phyloP scores from a whole-genome alignment of 2,329 filamentous ascomycete genomes.

The Fusarium scirpi region DNA sequence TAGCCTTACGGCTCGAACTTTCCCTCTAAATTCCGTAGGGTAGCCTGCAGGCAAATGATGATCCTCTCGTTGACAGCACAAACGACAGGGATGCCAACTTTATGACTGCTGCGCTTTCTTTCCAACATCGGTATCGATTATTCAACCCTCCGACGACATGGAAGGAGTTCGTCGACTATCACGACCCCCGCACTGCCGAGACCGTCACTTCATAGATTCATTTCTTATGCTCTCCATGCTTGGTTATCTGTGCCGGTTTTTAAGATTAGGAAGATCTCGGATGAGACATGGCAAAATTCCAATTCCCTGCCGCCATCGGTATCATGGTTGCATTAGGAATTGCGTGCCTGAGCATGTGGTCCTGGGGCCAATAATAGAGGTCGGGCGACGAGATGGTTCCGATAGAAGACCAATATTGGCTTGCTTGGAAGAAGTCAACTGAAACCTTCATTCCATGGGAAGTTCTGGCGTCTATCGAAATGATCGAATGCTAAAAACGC shows the following conservation, averaged over 20 bases:
- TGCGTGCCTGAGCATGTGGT: background rate
- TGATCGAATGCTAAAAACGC: constrained; percentile 36
- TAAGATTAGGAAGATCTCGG: constrained; percentile 19
- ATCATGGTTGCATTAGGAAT: constrained; percentile 3
- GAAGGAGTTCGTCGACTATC: constrained; percentile 16
- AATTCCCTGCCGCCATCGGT: constrained; percentile 12
- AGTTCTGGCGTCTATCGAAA: constrained; percentile 25
- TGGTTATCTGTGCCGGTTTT: constrained; percentile 9
- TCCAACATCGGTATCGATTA: background rate
- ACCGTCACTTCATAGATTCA: constrained; percentile 20
- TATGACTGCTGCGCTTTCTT: background rate
- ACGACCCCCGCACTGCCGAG: constrained; percentile 30
- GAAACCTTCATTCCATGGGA: constrained; percentile 14
- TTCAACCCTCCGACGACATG: constrained; percentile 1
- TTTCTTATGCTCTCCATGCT: constrained; percentile 8
- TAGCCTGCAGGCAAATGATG: background rate
- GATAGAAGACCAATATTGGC: background rate
- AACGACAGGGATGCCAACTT: background rate
- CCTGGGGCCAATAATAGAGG: background rate
- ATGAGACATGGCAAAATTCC: constrained; percentile 15
- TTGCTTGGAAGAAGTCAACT: constrained; percentile 22
- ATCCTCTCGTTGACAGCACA: background rate
- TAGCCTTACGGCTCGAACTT: constrained; percentile 31
- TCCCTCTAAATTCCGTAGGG: background rate
- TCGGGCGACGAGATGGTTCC: background rate